These are phyloP conservation scores for Populus hybrid DNA, from an alignment of 441 rosid species.

Conservation along the genomic window DNA sequence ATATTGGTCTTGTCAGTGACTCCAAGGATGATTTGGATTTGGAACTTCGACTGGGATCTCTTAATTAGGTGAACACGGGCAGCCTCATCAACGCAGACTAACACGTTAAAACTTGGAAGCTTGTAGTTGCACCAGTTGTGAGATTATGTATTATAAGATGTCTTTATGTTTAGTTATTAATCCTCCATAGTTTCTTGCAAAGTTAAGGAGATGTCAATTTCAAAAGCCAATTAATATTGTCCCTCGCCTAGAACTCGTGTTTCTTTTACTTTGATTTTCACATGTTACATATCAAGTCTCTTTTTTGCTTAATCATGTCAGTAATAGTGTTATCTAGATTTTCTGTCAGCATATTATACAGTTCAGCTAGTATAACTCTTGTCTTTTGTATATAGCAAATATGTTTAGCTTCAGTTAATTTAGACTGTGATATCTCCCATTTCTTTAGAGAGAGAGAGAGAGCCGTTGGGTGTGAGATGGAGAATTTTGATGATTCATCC, in stretches of 20 bases:
- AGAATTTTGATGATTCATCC: no score
- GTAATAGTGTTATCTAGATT: no score
- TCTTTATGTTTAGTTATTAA: not conserved
- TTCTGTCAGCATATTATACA: no score
- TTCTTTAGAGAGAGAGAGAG: no score
- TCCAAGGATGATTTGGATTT: slow-evolving; percentile 71
- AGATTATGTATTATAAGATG: slow-evolving; percentile 5
- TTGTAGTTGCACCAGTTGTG: slow-evolving; percentile 14
- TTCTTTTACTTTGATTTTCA: not conserved
- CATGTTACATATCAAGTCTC: not conserved
- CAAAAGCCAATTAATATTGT: not conserved
- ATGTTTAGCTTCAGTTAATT: no score
- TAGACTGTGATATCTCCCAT: no score
- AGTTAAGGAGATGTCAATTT: slow-evolving; percentile 5
- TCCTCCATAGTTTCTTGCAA: not conserved
- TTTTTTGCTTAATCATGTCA: not conserved
- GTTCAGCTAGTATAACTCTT: no score
- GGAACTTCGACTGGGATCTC: slow-evolving; percentile 86
- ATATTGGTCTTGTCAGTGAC: slow-evolving; percentile 52
- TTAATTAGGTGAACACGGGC: slow-evolving; percentile 14
- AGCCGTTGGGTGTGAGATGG: no score
- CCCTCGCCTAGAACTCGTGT: not conserved
- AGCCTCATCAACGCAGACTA: slow-evolving; percentile 5
- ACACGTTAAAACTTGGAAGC: slow-evolving; percentile 10
- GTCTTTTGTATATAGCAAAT: no score